Evolutionary conservation across 768 basidiomycete genomes (phyloP).

Genomic region (Phanerodontia chrysosporium): DNA sequence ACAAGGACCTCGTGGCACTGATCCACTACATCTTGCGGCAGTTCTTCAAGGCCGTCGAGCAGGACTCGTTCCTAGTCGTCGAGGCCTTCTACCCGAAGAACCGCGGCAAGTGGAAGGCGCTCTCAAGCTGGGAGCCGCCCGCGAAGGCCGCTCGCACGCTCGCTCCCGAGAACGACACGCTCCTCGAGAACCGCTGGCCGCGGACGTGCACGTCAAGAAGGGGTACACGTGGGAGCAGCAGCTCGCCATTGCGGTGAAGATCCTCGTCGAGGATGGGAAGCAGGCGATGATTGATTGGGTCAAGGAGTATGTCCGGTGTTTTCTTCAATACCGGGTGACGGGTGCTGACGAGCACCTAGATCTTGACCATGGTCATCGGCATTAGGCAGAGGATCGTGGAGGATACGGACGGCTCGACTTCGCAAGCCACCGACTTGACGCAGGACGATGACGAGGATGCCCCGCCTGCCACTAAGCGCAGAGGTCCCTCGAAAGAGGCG

Average conservation of each 20-base stretch:
- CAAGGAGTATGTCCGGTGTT: conserved; percentile 56
- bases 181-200: conserved; percentile 41
- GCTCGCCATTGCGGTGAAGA: conserved; percentile 78
- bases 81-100: conserved; percentile 95
- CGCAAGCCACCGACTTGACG: conserved; percentile 27
- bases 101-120: conserved; percentile 80
- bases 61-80: conserved; percentile 82
- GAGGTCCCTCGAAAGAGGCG: conserved; percentile 64
- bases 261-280: conserved; percentile 64
- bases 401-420: conserved; percentile 45
- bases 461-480: conserved; percentile 25
- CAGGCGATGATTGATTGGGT: conserved; percentile 71
- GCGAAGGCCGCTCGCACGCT: conserved; percentile 32
- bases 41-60: conserved; percentile 89
- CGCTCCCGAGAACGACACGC: conserved; percentile 20
- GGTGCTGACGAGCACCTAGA: conserved; percentile 34
- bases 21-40: conserved; percentile 85
- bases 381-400: conserved; percentile 58
- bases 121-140: conserved; percentile 70
- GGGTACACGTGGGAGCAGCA: conserved; percentile 88
- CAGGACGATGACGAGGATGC: conserved; percentile 33
- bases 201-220: conserved; percentile 79
- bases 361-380: conserved; percentile 54
- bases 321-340: not conserved
- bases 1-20: conserved; percentile 78